These are phyloP conservation scores for Phytophthora agathidicida DNA, from an alignment of 352 stramenopile genomes.

Conservation along the genomic window DNA sequence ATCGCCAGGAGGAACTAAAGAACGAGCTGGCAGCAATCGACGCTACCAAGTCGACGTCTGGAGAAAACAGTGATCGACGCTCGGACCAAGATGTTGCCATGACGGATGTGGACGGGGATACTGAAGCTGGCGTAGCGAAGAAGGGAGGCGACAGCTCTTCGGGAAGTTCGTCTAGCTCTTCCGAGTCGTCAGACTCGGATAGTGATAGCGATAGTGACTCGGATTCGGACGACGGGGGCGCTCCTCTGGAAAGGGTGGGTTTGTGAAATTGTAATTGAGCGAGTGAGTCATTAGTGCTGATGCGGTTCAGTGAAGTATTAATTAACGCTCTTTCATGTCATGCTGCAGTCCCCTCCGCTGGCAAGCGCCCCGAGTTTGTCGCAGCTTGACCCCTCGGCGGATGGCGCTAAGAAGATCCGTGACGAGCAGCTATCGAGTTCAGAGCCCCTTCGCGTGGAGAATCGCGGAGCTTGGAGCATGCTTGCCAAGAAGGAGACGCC, in stretches of 20 bases:
- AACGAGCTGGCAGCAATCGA: slow-evolving; percentile 81
- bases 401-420: slow-evolving; percentile 81
- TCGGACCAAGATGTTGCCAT: slow-evolving; percentile 57
- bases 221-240: slow-evolving; percentile 76
- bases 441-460: slow-evolving; percentile 83
- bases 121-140: slow-evolving; percentile 39
- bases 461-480: slow-evolving; percentile 84
- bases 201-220: slow-evolving; percentile 89
- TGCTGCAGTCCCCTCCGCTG: slow-evolving; percentile 62
- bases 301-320: slow-evolving; percentile 29
- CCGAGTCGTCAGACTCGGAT: slow-evolving; percentile 83
- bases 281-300: slow-evolving; percentile 45
- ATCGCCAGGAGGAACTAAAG: slow-evolving; percentile 80
- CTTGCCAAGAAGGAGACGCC: slow-evolving; percentile 79
- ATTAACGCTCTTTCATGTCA: slow-evolving; percentile 38
- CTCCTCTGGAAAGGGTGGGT: slow-evolving; percentile 87
- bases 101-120: slow-evolving; percentile 50
- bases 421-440: slow-evolving; percentile 58
- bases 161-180: slow-evolving; percentile 81
- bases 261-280: slow-evolving; percentile 62
- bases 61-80: slow-evolving; percentile 33
- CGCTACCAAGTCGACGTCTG: slow-evolving; percentile 12
- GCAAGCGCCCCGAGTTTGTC: slow-evolving; percentile 59
- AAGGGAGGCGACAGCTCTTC: slow-evolving; percentile 49
- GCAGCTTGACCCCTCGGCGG: slow-evolving; percentile 50